Evolutionary conservation across 2,329 filamentous ascomycete genomes (phyloP), one percentile per base, ranked within the genome.

Genomic region (Lanzia echinophila): DNA sequence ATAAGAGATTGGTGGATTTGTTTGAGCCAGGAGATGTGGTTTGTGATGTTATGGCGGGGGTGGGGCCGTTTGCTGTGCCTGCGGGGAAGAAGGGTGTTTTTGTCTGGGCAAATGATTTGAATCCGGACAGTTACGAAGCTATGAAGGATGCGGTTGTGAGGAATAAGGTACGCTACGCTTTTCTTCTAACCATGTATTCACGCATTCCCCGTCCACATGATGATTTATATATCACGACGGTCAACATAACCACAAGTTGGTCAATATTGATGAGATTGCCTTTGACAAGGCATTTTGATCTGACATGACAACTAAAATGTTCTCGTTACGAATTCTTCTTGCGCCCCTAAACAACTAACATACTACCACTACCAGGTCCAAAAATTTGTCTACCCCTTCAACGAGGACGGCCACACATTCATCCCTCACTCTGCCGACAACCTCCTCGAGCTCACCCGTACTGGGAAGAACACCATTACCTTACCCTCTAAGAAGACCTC

Each of bases 91-190:
- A 87, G 70, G 83, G 82, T 38, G 88, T 95, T 28, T 95, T 97
- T 63, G 91, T 96, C 17, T 95, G 88, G 84, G 94, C 91, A 38
- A 99, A 97, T 71, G 94, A 99, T 69, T 84, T 96, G 68, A 99
- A 99, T 68, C 92, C 92, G 0, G 88, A 95, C 64, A 91, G 90
- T 63, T 90, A 84, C 71, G 79, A 76, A 53, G 85, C 83, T 60
- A 81, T 99, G 64, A 70, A 78, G 28, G 79, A 85, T 34, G 88
- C 87, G 8, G 78, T 95, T 50, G 70, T 72, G 49, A 78, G 80
- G 57, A 99, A 99, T 73, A 96, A 95, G 75, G 89, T 90, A 59
- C 58, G 68, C 53, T 44, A 3, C 12, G 19, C 19, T 45, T 41
- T 11, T 8, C 13, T 32, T 55, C 15, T 19, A 24, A 32, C 20